A percentile compares a stretch with the other conserved stretches of the same genome.
phyloP scores from a whole-genome alignment of 75 land plant species.

The Pseudotsuga menziesii region DNA sequence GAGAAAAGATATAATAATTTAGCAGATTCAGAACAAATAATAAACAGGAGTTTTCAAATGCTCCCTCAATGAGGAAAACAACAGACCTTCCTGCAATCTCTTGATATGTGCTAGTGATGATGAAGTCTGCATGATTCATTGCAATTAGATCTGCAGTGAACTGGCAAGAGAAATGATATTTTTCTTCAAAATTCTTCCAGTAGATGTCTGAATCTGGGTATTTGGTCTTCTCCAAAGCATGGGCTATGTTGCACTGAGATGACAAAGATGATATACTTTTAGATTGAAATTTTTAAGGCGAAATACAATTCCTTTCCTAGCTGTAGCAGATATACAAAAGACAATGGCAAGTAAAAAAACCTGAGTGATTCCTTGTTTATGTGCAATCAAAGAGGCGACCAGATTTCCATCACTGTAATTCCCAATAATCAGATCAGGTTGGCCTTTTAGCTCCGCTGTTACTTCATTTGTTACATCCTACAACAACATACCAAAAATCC shows the following conservation, averaged over 20 bases:
- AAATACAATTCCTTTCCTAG: background rate
- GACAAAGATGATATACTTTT: background rate
- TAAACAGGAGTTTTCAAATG: background rate
- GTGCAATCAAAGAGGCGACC: constrained; percentile 62
- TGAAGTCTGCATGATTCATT: constrained; percentile 78
- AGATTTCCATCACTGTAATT: constrained; percentile 83
- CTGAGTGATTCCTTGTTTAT: constrained; percentile 61
- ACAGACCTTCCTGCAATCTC: constrained; percentile 81
- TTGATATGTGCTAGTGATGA: constrained; percentile 77
- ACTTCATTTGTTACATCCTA: constrained; percentile 64
- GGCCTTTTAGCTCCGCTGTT: constrained; percentile 46
- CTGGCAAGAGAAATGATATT: constrained; percentile 80
- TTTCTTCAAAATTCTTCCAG: constrained; percentile 64
- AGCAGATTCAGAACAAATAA: background rate
- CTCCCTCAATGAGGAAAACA: background rate
- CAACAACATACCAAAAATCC: background rate
- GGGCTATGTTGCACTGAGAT: constrained; percentile 68
- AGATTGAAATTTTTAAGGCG: background rate
- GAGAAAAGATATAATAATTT: no score
- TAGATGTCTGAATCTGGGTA: constrained; percentile 81
- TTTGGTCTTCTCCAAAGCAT: constrained; percentile 82
- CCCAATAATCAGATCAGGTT: constrained; percentile 73
- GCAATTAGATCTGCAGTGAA: constrained; percentile 79
- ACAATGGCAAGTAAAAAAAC: constrained; percentile 19
- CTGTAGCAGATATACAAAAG: background rate